A percentile compares a stretch with the other conserved stretches of the same genome.
Conservation (phyloP, 192 early-diverging fungal species). For the Gryganskiella cystojenkinii region DNA sequence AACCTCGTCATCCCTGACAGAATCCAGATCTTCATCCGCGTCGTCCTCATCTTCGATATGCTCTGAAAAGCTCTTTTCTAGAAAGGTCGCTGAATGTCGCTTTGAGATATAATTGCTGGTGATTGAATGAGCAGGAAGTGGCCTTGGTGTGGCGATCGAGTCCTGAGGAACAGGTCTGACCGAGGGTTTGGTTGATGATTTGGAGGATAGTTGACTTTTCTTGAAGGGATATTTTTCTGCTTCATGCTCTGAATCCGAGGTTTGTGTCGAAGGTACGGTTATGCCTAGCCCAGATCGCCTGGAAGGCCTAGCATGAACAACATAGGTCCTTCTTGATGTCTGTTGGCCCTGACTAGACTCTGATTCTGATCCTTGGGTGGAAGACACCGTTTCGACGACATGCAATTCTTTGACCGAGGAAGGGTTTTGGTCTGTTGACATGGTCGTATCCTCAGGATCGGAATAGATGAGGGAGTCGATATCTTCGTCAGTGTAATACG, state of each 20-base stretch:
- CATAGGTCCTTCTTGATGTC: too few relatives aligned
- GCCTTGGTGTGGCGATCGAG: too few relatives aligned
- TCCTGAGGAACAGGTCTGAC: too few relatives aligned
- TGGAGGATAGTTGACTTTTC: too few relatives aligned
- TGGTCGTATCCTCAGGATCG: slow-evolving; percentile 4
- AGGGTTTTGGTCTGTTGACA: too few relatives aligned
- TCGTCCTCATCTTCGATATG: slow-evolving; percentile 12
- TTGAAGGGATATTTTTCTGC: too few relatives aligned
- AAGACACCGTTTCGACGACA: not conserved
- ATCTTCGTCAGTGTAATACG: not conserved
- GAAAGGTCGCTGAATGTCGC: slow-evolving; percentile 4
- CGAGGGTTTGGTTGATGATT: too few relatives aligned
- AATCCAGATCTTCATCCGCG: not conserved
- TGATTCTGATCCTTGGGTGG: slow-evolving; percentile 7
- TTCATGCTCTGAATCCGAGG: not conserved
- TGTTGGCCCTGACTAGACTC: not conserved
- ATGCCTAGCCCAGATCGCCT: too few relatives aligned
- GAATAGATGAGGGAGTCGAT: slow-evolving; percentile 13
- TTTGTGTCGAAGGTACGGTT: not conserved
- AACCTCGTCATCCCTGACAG: slow-evolving; percentile 14
- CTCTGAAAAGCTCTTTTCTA: slow-evolving; percentile 20
- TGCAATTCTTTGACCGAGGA: too few relatives aligned
- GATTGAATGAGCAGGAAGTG: too few relatives aligned
- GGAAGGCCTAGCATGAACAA: too few relatives aligned
- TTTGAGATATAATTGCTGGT: too few relatives aligned